Base-by-base conservation (phyloP, 202 grass and related monocot genomes). In the Hordeum pubiflorum region DNA sequence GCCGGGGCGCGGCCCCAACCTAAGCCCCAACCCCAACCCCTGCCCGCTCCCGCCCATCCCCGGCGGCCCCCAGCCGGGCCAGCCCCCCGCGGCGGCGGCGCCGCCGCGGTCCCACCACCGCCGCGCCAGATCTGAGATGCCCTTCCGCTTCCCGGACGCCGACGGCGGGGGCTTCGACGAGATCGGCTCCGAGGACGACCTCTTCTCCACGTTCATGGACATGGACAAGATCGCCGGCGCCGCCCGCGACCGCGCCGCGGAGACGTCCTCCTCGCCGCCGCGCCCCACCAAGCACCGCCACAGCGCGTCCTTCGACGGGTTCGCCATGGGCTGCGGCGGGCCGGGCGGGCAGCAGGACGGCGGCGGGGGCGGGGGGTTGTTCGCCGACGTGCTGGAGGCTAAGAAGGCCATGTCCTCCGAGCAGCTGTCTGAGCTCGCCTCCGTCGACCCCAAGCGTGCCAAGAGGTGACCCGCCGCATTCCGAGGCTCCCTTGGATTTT, bases 161-260 rank as follows among this genome's bases (percentile, higher is more conserved):
- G 76, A 67, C 13, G 79, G 57, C 17, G 89, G 69, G 5, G 83
- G 81, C 77, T 91, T 89, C 73, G 90, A 93, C 70, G 96, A 95
- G 86, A 93, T 98, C 82, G 92, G 77, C 41, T 93, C 96, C 58
- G 96, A 98, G 66, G 96, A 98, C 43, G 90, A 95, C 77, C 86
- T 98, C 82, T 95, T 98, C 85, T 88, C 83, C 82, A 98, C 96
- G 17, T 98, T 98, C 87, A 98, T 98, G 96, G 96, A 95, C 85
- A 88, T 95, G 74, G 96, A 98, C 64, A 95, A 95, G 90, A 93
- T 98, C 64, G 89, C 31, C 63, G 63, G 34, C 11, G 63, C 78
- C 46, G 83, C 57, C 75, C 76, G 88, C 33, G 94, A 94, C 86
- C 91, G 87, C 58, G 89, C 77, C 60, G 91, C 79, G 18, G 94